phyloP scores from a whole-genome alignment of 345 rosid species.

The thale cress (Arabidopsis thaliana) region DNA sequence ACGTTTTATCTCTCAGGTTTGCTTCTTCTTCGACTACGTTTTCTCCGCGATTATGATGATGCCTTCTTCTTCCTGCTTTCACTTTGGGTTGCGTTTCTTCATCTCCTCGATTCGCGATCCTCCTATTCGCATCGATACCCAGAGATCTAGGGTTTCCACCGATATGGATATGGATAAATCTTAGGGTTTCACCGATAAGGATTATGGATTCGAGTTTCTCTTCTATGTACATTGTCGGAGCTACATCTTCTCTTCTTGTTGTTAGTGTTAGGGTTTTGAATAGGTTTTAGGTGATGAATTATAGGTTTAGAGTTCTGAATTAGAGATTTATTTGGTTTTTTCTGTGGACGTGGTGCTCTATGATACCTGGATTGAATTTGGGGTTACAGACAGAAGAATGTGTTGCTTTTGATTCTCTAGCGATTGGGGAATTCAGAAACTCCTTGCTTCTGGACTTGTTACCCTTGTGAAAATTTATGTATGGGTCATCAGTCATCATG shows the following conservation, averaged over 20 bases:
- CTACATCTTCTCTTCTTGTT: conserved; percentile 5
- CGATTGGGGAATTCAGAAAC: neutral
- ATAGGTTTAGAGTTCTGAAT: neutral
- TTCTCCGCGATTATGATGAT: conserved; percentile 19
- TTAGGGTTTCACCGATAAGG: conserved; percentile 34
- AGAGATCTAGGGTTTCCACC: conserved; percentile 29
- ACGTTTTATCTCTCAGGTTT: conserved; percentile 44
- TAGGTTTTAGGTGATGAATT: neutral
- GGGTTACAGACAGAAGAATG: conserved; percentile 18
- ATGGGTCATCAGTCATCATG: conserved; percentile 45
- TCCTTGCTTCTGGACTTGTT: conserved; percentile 16
- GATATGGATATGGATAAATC: neutral
- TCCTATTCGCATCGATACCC: conserved; percentile 14
- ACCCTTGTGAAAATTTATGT: conserved; percentile 2
- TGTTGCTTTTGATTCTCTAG: conserved; percentile 12
- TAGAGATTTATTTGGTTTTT: neutral
- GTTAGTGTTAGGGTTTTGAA: neutral
- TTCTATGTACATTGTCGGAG: neutral
- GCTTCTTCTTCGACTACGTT: conserved; percentile 40
- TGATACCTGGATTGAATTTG: conserved; percentile 15
- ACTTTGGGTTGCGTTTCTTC: conserved; percentile 19
- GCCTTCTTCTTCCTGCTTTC: conserved; percentile 33
- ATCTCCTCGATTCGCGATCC: conserved; percentile 20
- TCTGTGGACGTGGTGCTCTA: conserved; percentile 20
- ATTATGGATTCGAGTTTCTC: neutral